Evolutionary conservation across 1,139 yeast genomes (phyloP).

Genomic region (Blastobotrys niveus): DNA sequence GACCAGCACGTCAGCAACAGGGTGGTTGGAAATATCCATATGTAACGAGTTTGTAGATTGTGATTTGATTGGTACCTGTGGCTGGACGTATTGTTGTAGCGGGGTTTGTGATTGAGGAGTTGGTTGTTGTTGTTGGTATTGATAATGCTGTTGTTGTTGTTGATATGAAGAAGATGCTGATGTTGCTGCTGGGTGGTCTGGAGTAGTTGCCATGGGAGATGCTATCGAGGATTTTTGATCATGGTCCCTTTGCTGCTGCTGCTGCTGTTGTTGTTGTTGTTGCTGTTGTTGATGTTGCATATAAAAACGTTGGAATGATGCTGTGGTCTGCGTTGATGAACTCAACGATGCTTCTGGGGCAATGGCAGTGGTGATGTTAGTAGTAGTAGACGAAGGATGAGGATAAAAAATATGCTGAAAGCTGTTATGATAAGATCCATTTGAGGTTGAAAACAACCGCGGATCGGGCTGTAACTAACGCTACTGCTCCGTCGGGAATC

Average conservation of each 20-base stretch:
- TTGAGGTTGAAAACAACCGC: constrained; percentile 12
- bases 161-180: constrained; percentile 5
- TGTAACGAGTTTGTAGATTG: constrained; percentile 34
- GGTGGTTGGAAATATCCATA: constrained; percentile 75
- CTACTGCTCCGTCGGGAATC: constrained; percentile 9
- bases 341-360: constrained; percentile 6
- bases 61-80: not conserved
- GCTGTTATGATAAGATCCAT: constrained; percentile 7
- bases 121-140: constrained; percentile 7
- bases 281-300: not conserved
- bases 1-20: constrained; percentile 69
- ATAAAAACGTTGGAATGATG: not conserved
- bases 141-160: constrained; percentile 6
- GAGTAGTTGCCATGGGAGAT: constrained; percentile 3
- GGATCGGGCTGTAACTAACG: constrained; percentile 13
- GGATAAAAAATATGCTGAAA: constrained; percentile 24
- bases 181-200: not conserved
- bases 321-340: not conserved
- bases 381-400: constrained; percentile 28
- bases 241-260: not conserved
- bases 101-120: not conserved
- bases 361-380: constrained; percentile 28
- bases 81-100: not conserved
- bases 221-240: too few species aligned
- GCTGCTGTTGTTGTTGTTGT: not conserved